Conservation (phyloP, 306 rosid species). For the Rosa multiflora region DNA sequence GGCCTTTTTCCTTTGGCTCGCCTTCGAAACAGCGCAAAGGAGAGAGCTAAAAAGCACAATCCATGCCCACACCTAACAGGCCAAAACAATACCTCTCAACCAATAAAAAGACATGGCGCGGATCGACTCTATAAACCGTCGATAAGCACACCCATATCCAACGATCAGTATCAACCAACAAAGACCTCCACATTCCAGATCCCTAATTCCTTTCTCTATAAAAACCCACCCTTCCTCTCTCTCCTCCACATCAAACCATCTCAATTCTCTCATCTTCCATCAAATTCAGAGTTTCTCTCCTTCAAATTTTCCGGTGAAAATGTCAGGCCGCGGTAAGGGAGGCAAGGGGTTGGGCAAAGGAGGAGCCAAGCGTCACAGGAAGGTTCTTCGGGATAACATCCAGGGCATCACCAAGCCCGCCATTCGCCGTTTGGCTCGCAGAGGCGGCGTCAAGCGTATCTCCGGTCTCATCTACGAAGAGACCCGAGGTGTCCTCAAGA, state of each 20-base stretch:
- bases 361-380: background rate
- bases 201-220: background rate
- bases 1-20: too few species aligned
- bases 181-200: background rate
- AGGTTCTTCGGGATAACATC: background rate
- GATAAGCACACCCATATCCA: slow-evolving; percentile 4
- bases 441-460: slow-evolving; percentile 36
- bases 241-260: background rate
- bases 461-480: slow-evolving; percentile 35
- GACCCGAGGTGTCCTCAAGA: slow-evolving; percentile 37
- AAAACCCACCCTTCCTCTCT: background rate
- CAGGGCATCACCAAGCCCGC: slow-evolving; percentile 39
- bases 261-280: background rate
- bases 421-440: slow-evolving; percentile 35
- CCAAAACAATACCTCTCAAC: background rate
- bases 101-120: background rate
- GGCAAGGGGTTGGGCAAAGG: slow-evolving; percentile 37
- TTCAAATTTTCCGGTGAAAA: background rate
- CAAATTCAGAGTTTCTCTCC: background rate
- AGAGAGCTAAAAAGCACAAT: slow-evolving; percentile 12
- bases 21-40: slow-evolving; percentile 8
- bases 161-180: slow-evolving; percentile 17
- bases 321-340: slow-evolving; percentile 40
- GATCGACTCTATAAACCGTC: slow-evolving; percentile 16
- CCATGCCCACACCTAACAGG: background rate